Evolutionary conservation across 2,329 filamentous ascomycete species (phyloP).

Genomic region (Zymoseptoria brevis): DNA sequence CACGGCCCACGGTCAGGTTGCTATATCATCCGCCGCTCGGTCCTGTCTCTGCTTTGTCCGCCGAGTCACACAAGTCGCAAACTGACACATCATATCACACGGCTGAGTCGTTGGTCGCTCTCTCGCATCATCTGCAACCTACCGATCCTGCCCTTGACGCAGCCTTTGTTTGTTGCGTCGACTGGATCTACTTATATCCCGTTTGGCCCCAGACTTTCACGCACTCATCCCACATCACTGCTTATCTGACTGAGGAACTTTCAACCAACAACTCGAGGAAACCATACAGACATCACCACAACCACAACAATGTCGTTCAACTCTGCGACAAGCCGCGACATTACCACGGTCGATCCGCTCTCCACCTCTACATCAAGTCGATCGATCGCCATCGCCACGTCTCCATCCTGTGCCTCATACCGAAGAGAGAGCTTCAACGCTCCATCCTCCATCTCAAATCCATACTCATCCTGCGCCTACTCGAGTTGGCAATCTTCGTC

Average conservation of each 20-base stretch:
- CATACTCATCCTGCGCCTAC: conserved; percentile 16
- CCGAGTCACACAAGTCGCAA: not conserved
- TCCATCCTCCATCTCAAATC: conserved; percentile 8
- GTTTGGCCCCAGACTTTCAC: not conserved
- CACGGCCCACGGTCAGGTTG: not conserved
- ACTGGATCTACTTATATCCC: conserved; percentile 1
- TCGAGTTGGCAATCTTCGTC: conserved; percentile 12
- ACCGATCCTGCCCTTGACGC: not conserved
- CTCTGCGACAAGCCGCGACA: conserved; percentile 3
- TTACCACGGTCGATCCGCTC: conserved; percentile 1
- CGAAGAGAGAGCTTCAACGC: conserved; percentile 11
- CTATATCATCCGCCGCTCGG: not conserved
- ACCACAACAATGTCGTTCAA: conserved; percentile 5
- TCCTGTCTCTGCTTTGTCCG: not conserved
- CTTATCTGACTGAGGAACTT: not conserved
- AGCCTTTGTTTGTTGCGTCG: conserved; percentile 6
- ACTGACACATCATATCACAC: conserved; percentile 10
- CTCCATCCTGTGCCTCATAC: conserved; percentile 10
- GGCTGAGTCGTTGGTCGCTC: conserved; percentile 4
- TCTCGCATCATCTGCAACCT: conserved; percentile 1
- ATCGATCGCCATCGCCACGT: conserved; percentile 8
- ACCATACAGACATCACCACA: not conserved
- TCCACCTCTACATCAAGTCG: conserved; percentile 7
- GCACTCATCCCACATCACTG: not conserved
- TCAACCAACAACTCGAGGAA: not conserved